These are phyloP conservation scores for Adansonia digitata DNA, from an alignment of 345 rosid genomes.

Conservation along the genomic window DNA sequence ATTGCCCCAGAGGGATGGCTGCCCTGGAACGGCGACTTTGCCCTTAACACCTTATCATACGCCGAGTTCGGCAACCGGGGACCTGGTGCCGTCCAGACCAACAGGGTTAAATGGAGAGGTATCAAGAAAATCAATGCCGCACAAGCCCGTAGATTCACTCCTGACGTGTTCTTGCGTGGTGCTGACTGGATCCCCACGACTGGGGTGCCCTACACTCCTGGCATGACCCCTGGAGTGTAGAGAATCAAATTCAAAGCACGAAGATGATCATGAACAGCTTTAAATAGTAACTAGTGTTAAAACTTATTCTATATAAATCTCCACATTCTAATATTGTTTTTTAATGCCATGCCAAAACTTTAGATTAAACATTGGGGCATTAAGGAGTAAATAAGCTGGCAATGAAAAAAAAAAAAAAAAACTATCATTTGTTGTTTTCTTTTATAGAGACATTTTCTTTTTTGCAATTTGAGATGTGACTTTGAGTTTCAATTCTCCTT, in stretches of 20 bases:
- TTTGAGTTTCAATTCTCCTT: neutral
- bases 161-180: slow-evolving; percentile 34
- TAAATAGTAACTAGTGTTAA: neutral
- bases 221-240: slow-evolving; percentile 24
- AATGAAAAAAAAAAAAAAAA: neutral
- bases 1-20: slow-evolving; percentile 64
- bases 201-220: slow-evolving; percentile 46
- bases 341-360: neutral
- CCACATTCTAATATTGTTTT: neutral
- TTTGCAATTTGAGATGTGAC: neutral
- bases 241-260: neutral
- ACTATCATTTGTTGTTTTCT: neutral
- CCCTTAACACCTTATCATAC: slow-evolving; percentile 49
- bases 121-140: slow-evolving; percentile 25
- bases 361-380: neutral
- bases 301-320: neutral
- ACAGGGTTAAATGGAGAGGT: slow-evolving; percentile 58
- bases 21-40: slow-evolving; percentile 42
- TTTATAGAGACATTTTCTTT: neutral
- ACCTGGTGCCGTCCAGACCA: slow-evolving; percentile 39
- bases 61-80: slow-evolving; percentile 59
- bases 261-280: neutral
- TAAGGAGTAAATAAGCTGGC: neutral
- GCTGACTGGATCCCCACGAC: slow-evolving; percentile 41
- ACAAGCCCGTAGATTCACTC: slow-evolving; percentile 28